Conservation (phyloP, 176 grass and related monocot species). For the Aegilops speltoides region DNA sequence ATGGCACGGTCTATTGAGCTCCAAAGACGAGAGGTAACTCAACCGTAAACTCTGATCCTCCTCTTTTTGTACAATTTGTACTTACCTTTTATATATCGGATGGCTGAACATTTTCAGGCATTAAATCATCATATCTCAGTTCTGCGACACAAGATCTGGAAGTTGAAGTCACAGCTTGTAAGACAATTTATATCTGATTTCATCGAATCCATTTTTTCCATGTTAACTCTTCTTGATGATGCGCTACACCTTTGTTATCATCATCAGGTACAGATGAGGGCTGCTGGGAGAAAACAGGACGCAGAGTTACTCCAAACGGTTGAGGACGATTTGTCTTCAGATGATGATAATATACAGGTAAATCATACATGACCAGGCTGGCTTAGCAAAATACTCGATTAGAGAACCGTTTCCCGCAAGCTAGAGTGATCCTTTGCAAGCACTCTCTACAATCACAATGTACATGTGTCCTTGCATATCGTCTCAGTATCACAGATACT, state of each 20-base stretch:
- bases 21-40: constrained; percentile 84
- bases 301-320: constrained; percentile 42
- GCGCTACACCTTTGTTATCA: neutral
- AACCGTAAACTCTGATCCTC: constrained; percentile 1
- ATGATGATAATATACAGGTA: constrained; percentile 65
- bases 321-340: constrained; percentile 36
- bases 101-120: constrained; percentile 52
- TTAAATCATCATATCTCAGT: constrained; percentile 76
- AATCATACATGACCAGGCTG: neutral
- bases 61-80: neutral
- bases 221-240: constrained; percentile 8
- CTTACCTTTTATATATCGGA: constrained; percentile 4
- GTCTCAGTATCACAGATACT: neutral
- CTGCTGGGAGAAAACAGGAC: constrained; percentile 26
- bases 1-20: constrained; percentile 90
- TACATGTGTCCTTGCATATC: neutral
- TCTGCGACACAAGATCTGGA: constrained; percentile 66
- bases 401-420: neutral
- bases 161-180: constrained; percentile 79
- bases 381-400: neutral
- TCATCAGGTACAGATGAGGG: constrained; percentile 56
- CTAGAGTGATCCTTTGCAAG: neutral
- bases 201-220: neutral
- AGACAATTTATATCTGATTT: constrained; percentile 4
- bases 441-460: neutral